Evolutionary conservation across 352 stramenopile genomes (phyloP).

Genomic region (Ophiocytium majus): DNA sequence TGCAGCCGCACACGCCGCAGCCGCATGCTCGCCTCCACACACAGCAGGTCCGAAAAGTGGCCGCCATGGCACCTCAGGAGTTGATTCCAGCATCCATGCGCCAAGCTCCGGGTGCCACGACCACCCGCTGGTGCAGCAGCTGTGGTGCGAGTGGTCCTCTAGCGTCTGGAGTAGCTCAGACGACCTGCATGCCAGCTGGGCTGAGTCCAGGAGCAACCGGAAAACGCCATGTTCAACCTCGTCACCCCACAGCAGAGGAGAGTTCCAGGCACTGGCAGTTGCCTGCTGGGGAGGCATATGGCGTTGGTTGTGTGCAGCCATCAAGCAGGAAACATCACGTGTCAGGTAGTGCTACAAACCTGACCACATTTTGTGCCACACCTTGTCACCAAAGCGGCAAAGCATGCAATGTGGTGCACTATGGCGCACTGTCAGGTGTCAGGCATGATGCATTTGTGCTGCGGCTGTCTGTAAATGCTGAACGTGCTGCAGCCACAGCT

Average conservation of each 20-base stretch:
- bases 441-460: too few relatives aligned
- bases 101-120: constrained; percentile 92
- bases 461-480: too few relatives aligned
- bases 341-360: too few relatives aligned
- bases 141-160: constrained; percentile 74
- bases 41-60: constrained; percentile 54
- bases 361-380: too few relatives aligned
- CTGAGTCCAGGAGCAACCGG: neutral
- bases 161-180: constrained; percentile 77
- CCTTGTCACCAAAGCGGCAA: too few relatives aligned
- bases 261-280: too few relatives aligned
- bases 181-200: neutral
- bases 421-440: too few relatives aligned
- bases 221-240: constrained; percentile 45
- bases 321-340: too few relatives aligned
- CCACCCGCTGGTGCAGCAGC: constrained; percentile 70
- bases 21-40: constrained; percentile 94
- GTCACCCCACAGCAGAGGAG: constrained; percentile 57
- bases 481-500: too few relatives aligned
- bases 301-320: too few relatives aligned
- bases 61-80: constrained; percentile 33
- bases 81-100: constrained; percentile 52
- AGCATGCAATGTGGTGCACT: too few relatives aligned
- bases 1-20: constrained; percentile 88
- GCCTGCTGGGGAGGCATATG: too few relatives aligned